A percentile compares a stretch with the other conserved stretches of the same genome.
phyloP scores from a whole-genome alignment of 306 rosid species.

The Vigna trinervia region DNA sequence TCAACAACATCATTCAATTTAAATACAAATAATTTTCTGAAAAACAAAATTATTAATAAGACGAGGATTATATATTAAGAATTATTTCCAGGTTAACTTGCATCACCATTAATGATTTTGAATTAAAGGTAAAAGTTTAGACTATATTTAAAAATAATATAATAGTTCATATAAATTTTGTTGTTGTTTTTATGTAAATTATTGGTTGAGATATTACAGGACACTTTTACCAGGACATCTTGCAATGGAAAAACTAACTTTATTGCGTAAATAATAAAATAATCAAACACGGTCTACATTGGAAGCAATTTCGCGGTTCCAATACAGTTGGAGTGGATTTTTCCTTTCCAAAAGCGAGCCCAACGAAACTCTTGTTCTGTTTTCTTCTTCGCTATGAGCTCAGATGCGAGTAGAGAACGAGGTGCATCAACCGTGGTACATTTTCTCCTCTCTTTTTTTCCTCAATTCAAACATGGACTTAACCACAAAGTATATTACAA shows the following conservation, averaged over 20 bases:
- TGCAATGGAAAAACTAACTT: constrained; percentile 6
- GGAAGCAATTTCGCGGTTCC: constrained; percentile 38
- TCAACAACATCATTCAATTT: too few species aligned
- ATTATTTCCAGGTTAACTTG: too few species aligned
- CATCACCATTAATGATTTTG: too few species aligned
- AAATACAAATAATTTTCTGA: too few species aligned
- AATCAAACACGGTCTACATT: background rate
- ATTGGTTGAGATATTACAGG: background rate
- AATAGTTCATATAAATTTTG: too few species aligned
- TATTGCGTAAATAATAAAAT: background rate
- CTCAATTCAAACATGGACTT: constrained; percentile 37
- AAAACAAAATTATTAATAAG: too few species aligned
- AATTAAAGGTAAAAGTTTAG: too few species aligned
- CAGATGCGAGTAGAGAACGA: constrained; percentile 43
- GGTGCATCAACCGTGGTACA: constrained; percentile 51
- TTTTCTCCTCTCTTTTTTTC: background rate
- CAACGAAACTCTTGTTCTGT: constrained; percentile 37
- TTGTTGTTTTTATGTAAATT: too few species aligned
- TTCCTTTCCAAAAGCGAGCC: constrained; percentile 32
- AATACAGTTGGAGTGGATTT: background rate
- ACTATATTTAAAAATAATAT: too few species aligned
- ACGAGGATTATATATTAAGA: too few species aligned
- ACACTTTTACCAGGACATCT: constrained; percentile 1
- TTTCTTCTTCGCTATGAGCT: constrained; percentile 53
- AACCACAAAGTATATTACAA: background rate